Base-by-base conservation (phyloP, 805 yeast genomes). In the Cephaloascus albidus region DNA sequence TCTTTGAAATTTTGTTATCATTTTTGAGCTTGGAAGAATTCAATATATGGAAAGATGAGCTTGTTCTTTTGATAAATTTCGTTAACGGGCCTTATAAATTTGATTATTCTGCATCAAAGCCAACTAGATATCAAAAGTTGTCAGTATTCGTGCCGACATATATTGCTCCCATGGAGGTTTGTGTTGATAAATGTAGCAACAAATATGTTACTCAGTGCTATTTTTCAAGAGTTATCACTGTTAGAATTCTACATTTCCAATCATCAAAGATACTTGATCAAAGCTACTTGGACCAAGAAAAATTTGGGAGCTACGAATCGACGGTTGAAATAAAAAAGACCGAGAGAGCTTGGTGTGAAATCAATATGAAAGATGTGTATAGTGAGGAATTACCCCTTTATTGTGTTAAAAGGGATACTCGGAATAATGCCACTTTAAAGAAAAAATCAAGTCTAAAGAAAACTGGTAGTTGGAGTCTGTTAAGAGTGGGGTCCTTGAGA, bases 1-100 rank as follows among this genome's bases (percentile, higher is more conserved):
- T 68, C 1, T 69, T 60, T 49, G 85, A 78, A 51, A 35, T 77
- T 1, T 45, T 72, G 19, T 48, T 72, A 8, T 38, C 65, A 3
- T 55, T 63, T 12, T 43, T 56, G 1, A 50, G 57, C 33, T 38
- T 43, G 3, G 19, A 39, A 2, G 83, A 76, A 42, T 49, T 46
- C 33, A 33, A 41, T 0, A 40, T 59, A 0, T 78, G 84, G 84
- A 39, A 42, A 8, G 61, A 63, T 28, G 47, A 57, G 26, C 37
- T 63, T 12, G 48, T 46, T n/a, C 37, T 58, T 2, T 47, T 60
- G 43, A 53, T 57, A 1, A 41, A 51, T 36, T 33, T 42, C 33
- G 57, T 59, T 3, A 54, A 57, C 40, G 66, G 65, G 1, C 62
- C 65, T 3, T 59, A 60, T 40, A 36, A 34, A 3, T 49, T 58